These are phyloP conservation scores for Yamadazyma oceani DNA, from an alignment of 1,139 yeast genomes.

Conservation along the genomic window DNA sequence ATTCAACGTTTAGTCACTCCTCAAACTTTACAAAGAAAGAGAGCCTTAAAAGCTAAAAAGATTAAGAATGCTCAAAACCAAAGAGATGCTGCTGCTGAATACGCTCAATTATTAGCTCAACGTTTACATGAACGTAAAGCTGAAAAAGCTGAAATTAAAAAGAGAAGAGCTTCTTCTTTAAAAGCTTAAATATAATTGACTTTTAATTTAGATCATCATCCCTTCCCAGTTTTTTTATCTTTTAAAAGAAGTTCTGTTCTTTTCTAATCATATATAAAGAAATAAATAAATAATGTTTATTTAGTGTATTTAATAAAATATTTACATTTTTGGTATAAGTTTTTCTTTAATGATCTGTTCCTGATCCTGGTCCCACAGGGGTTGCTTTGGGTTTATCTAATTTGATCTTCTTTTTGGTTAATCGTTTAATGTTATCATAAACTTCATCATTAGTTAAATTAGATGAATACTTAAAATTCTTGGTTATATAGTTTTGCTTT, in stretches of 20 bases:
- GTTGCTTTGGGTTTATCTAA: not conserved
- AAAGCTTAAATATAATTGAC: constrained; percentile 55
- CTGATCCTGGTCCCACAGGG: not conserved
- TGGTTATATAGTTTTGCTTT: constrained; percentile 61
- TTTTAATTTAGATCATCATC: constrained; percentile 1
- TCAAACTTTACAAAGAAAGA: constrained; percentile 99
- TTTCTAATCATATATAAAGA: constrained; percentile 1
- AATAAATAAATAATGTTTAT: constrained; percentile 16
- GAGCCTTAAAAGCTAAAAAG: constrained; percentile 93
- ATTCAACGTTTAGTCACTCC: constrained; percentile 99
- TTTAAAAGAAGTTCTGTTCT: constrained; percentile 10
- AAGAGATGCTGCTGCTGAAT: constrained; percentile 99
- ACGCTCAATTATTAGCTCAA: constrained; percentile 97
- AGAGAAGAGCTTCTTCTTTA: constrained; percentile 99
- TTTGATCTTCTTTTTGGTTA: constrained; percentile 41
- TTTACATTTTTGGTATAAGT: not conserved
- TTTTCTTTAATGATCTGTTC: not conserved
- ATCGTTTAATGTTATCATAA: constrained; percentile 67
- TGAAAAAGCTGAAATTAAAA: constrained; percentile 95
- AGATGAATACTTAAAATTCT: constrained; percentile 56
- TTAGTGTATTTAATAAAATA: constrained; percentile 24
- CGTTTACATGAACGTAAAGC: constrained; percentile 98
- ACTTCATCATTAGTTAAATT: constrained; percentile 72
- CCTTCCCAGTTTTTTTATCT: constrained; percentile 7
- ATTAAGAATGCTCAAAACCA: constrained; percentile 96